These are phyloP conservation scores for Euphorbia peplus DNA, from an alignment of 345 rosid species.

Conservation along the genomic window DNA sequence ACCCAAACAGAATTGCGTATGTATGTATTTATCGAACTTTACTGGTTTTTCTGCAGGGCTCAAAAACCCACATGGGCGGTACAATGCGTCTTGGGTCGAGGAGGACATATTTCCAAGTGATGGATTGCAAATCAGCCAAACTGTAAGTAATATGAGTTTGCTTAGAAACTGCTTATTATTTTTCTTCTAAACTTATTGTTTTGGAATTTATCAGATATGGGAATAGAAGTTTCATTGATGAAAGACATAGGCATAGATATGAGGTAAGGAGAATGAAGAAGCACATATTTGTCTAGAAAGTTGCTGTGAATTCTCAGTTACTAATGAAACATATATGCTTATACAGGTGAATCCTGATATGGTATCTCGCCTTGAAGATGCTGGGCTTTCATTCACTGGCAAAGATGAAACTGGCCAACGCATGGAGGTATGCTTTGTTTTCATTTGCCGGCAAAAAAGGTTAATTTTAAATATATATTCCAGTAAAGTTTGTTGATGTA, in stretches of 20 bases:
- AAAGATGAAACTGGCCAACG: conserved; percentile 87
- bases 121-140: conserved; percentile 74
- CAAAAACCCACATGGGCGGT: conserved; percentile 98
- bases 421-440: conserved; percentile 56
- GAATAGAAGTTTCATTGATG: conserved; percentile 54
- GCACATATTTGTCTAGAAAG: background rate
- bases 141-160: conserved; percentile 41
- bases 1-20: background rate
- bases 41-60: conserved; percentile 51
- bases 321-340: background rate
- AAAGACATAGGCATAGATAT: conserved; percentile 91
- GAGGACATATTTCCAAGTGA: conserved; percentile 63
- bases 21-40: background rate
- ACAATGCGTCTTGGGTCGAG: conserved; percentile 98
- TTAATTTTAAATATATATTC: background rate
- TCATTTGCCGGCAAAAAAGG: background rate
- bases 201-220: conserved; percentile 50
- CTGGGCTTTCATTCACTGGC: conserved; percentile 86
- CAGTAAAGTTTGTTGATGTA: too few relatives aligned
- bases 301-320: background rate
- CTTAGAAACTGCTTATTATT: background rate
- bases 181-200: conserved; percentile 2
- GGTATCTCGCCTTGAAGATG: conserved; percentile 62
- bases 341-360: conserved; percentile 85
- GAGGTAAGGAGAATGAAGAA: conserved; percentile 51